A percentile compares a stretch with the other conserved stretches of the same genome.
Conservation (phyloP, 139 green algal species). For the Haematococcus lacustris region DNA sequence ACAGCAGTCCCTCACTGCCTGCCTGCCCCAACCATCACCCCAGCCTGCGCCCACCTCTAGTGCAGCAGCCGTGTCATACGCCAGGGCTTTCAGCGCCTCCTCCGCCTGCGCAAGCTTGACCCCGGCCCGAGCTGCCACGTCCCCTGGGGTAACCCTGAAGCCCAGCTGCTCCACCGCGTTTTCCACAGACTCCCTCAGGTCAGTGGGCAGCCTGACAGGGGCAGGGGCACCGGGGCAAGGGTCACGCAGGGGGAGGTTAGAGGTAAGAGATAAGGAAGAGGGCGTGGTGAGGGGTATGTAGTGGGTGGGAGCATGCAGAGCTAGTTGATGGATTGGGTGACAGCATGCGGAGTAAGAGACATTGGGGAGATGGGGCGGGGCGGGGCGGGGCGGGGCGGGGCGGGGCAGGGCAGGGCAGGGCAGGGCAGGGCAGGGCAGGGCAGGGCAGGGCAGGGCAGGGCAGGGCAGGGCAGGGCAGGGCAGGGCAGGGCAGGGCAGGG, state of each 20-base stretch:
- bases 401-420: neutral
- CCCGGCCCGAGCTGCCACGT: constrained; percentile 58
- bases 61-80: constrained; percentile 61
- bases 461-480: too few relatives aligned
- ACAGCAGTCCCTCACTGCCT: too few relatives aligned
- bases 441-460: too few relatives aligned
- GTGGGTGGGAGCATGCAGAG: neutral
- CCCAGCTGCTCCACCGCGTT: constrained; percentile 43
- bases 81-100: constrained; percentile 73
- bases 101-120: constrained; percentile 62
- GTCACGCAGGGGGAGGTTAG: neutral
- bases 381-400: too few relatives aligned
- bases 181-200: constrained; percentile 43
- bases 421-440: neutral
- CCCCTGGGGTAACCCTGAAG: constrained; percentile 48
- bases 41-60: constrained; percentile 74
- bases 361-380: too few relatives aligned
- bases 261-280: neutral
- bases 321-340: too few relatives aligned
- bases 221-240: neutral
- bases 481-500: too few relatives aligned
- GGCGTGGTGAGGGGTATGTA: too few relatives aligned
- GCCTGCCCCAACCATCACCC: too few relatives aligned
- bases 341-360: too few relatives aligned
- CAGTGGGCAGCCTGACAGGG: constrained; percentile 10